These are phyloP conservation scores for Lentinula novae-zelandiae DNA, from an alignment of 1,284 basidiomycete genomes.

Conservation along the genomic window DNA sequence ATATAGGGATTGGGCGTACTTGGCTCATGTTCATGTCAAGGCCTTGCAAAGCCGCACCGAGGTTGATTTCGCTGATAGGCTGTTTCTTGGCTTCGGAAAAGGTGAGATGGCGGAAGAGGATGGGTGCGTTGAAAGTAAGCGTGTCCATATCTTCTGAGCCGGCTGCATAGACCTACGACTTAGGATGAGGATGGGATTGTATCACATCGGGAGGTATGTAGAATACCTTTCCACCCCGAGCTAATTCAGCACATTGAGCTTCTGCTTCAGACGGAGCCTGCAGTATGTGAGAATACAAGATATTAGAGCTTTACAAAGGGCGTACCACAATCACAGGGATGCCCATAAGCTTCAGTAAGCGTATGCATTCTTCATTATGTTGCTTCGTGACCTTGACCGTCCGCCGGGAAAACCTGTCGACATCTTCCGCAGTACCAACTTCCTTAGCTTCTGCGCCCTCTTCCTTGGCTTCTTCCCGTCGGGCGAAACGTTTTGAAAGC, in stretches of 20 bases:
- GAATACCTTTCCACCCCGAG: conserved; percentile 84
- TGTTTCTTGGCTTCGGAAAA: conserved; percentile 99
- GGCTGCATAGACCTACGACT: conserved; percentile 82
- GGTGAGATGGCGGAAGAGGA: conserved; percentile 93
- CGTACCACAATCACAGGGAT: conserved; percentile 89
- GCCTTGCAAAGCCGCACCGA: conserved; percentile 82
- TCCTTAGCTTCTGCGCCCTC: conserved; percentile 97
- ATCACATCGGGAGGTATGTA: neutral
- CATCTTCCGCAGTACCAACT: conserved; percentile 87
- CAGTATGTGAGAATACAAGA: conserved; percentile 6
- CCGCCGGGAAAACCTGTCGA: conserved; percentile 87
- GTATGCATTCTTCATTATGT: conserved; percentile 95
- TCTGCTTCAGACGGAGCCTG: conserved; percentile 98
- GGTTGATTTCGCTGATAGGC: conserved; percentile 92
- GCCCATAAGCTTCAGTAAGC: conserved; percentile 90
- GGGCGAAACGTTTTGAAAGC: conserved; percentile 91
- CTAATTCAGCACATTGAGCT: conserved; percentile 97
- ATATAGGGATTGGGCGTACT: conserved; percentile 37
- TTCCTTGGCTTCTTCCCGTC: conserved; percentile 89
- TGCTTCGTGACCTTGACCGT: conserved; percentile 94
- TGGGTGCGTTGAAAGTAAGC: conserved; percentile 90
- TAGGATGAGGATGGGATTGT: neutral
- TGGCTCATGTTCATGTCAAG: conserved; percentile 91
- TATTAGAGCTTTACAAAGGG: conserved; percentile 9
- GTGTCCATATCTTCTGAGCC: conserved; percentile 99